Evolutionary conservation across 75 land plant species (phyloP), one percentile per base, ranked within the genome.

Genomic region (Picea sitchensis): DNA sequence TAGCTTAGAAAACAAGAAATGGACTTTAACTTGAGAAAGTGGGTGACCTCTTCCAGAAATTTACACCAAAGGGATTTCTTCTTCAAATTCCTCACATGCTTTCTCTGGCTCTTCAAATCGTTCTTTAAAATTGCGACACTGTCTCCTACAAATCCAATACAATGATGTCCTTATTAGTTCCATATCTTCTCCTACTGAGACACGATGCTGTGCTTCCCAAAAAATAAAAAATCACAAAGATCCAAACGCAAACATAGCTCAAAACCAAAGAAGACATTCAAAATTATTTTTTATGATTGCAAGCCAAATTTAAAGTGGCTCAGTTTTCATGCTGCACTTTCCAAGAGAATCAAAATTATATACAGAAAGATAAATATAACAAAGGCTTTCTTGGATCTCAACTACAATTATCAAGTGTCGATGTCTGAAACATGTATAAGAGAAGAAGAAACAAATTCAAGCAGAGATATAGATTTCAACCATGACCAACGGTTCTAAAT

Each of bases 41-140:
- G 51, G 26, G 41, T 47, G 89, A 94, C 98, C 96, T 96, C 96
- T 73, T 96, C 98, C 78, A 94, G 80, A 67, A 59, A 90, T 83
- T 83, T 96, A 9, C 94, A 92, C 98, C 98, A 96, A 73, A 96
- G 84, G 31, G 94, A 96, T 82, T 88, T 92, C 86, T 90, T 96
- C 83, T 92, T 89, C 83, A 96, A 81, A 65, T 84, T 84, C 86
- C 84, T 90, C 41, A 96, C 93, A 85, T 92, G 84, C 86, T 94
- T 96, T 78, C 81, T 87, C 68, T 96, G 98, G 73, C 87, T 83
- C 79, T 92, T 92, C 65, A 96, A 79, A 77, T 94, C 98, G 60
- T 89, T 87, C 59, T 84, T 88, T 75, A 95, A 80, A 34, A 91
- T 84, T 17, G 80, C 69, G n/a, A 92, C 65, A 83, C 80, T 86